Evolutionary conservation across 192 early-diverging fungal genomes (phyloP).

Genomic region (Rhizoclosmatium sp.): DNA sequence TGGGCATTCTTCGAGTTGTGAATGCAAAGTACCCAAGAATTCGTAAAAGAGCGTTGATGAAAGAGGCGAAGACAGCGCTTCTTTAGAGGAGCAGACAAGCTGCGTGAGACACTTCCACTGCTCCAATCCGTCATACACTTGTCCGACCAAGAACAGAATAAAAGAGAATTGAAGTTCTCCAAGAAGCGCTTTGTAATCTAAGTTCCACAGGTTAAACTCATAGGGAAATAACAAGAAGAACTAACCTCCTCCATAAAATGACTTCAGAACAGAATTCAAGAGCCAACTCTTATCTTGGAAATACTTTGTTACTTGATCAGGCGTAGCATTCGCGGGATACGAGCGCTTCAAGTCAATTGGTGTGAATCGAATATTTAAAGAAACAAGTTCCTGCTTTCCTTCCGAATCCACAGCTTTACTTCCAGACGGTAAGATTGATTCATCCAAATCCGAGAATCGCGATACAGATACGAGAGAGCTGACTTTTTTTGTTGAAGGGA

Average conservation of each 20-base stretch:
- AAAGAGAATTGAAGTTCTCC: slow-evolving; percentile 89
- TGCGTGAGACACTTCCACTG: slow-evolving; percentile 88
- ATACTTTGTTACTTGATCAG: slow-evolving; percentile 75
- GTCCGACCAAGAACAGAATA: slow-evolving; percentile 76
- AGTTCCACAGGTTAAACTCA: background rate
- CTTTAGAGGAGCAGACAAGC: slow-evolving; percentile 68
- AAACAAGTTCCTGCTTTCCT: background rate
- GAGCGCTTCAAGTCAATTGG: slow-evolving; percentile 82
- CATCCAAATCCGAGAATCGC: slow-evolving; percentile 66
- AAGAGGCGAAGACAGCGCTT: slow-evolving; percentile 53
- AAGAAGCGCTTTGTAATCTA: slow-evolving; percentile 62
- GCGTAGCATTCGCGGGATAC: slow-evolving; percentile 75
- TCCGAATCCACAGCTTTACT: background rate
- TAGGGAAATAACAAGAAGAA: background rate
- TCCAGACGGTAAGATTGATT: slow-evolving; percentile 5
- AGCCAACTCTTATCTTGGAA: slow-evolving; percentile 92
- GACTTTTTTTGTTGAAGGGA: slow-evolving; percentile 55
- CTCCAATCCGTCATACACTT: slow-evolving; percentile 85
- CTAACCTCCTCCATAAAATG: slow-evolving; percentile 24
- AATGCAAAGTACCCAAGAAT: slow-evolving; percentile 51
- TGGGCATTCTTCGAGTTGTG: slow-evolving; percentile 75
- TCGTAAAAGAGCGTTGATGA: background rate
- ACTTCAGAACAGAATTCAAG: slow-evolving; percentile 59
- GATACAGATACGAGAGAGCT: slow-evolving; percentile 62
- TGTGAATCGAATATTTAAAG: slow-evolving; percentile 63